A percentile compares a stretch with the other conserved stretches of the same genome.
Conservation (phyloP, 1,139 yeast genomes). For the Spencermartinsiella ligniputridi region DNA sequence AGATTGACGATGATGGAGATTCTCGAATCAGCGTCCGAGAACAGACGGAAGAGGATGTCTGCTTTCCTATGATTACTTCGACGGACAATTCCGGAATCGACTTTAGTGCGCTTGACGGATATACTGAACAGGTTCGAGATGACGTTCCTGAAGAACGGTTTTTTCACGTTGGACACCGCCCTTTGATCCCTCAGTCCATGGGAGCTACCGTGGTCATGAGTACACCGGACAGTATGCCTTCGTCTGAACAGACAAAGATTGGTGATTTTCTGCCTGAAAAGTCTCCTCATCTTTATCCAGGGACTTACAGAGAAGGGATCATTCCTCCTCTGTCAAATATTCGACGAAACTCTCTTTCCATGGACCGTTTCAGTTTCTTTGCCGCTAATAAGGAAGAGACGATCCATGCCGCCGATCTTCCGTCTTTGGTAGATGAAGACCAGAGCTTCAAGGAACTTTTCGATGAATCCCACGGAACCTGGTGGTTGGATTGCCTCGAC, state of each 20-base stretch:
- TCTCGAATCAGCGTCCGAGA: conserved; percentile 30
- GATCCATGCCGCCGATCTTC: conserved; percentile 80
- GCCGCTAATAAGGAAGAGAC: conserved; percentile 81
- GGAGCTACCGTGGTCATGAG: conserved; percentile 1
- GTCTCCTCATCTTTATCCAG: conserved; percentile 2
- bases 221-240: conserved; percentile 5
- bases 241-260: conserved; percentile 11
- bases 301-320: neutral
- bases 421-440: conserved; percentile 63
- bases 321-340: neutral
- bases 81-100: conserved; percentile 33
- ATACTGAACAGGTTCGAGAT: conserved; percentile 23
- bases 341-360: conserved; percentile 14
- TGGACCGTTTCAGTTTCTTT: conserved; percentile 76
- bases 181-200: conserved; percentile 11
- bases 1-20: conserved; percentile 15
- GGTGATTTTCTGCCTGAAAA: conserved; percentile 9
- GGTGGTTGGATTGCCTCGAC: conserved; percentile 87
- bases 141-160: neutral
- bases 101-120: conserved; percentile 36
- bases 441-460: conserved; percentile 64
- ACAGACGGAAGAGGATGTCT: conserved; percentile 88
- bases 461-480: conserved; percentile 51
- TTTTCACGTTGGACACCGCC: conserved; percentile 9
- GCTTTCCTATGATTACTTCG: conserved; percentile 83